Percentiles rank a stretch among this genome's conserved stretches.
These are phyloP conservation scores for Clitoria ternatea DNA, from an alignment of 306 rosid species.

Conservation along the genomic window DNA sequence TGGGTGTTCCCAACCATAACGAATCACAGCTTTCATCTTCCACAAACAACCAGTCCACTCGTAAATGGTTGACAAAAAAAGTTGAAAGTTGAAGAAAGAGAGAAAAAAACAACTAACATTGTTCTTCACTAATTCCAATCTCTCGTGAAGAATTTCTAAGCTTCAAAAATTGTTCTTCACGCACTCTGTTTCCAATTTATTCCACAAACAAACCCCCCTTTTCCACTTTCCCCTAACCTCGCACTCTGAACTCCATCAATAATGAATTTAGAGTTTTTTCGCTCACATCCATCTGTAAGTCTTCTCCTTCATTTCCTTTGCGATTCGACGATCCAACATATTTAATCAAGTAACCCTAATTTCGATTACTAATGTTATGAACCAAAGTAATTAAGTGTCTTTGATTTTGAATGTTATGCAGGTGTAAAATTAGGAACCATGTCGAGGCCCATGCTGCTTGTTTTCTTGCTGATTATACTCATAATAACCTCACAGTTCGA, in stretches of 20 bases:
- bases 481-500: conserved; percentile 91
- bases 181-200: background rate
- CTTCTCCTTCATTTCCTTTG: background rate
- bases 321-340: background rate
- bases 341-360: conserved; percentile 18
- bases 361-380: background rate
- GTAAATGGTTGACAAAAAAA: background rate
- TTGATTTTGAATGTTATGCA: conserved; percentile 32
- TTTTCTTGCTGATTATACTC: conserved; percentile 66
- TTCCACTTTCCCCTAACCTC: conserved; percentile 6
- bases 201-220: background rate
- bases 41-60: background rate
- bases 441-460: conserved; percentile 86
- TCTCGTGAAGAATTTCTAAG: background rate
- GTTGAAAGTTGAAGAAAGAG: background rate
- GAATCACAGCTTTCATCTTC: conserved; percentile 17
- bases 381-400: background rate
- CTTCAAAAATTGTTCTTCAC: background rate
- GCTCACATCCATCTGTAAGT: conserved; percentile 39
- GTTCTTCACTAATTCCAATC: background rate
- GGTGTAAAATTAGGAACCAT: conserved; percentile 50
- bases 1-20: background rate
- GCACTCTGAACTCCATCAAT: conserved; percentile 19
- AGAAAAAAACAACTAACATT: background rate
- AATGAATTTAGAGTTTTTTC: conserved; percentile 48